Evolutionary conservation across 2,329 filamentous ascomycete species (phyloP).

Genomic region (Sordariomycetes sp.): DNA sequence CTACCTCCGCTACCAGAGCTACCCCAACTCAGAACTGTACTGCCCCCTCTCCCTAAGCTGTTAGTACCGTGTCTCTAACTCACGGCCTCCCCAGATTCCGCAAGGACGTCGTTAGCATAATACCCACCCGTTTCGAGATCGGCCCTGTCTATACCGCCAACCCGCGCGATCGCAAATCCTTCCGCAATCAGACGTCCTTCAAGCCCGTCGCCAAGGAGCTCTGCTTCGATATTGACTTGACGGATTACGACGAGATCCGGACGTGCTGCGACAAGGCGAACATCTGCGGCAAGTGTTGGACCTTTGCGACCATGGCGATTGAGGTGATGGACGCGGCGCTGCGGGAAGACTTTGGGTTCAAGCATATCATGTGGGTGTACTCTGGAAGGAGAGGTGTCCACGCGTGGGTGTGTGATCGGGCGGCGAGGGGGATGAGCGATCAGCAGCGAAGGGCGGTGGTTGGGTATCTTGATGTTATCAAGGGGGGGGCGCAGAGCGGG

Average conservation of each 20-base stretch:
- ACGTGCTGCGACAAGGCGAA: slow-evolving; percentile 91
- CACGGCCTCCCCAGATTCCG: slow-evolving; percentile 48
- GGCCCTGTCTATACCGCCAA: slow-evolving; percentile 95
- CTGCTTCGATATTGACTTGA: slow-evolving; percentile 99
- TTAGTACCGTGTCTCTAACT: neutral
- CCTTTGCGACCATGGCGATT: slow-evolving; percentile 96
- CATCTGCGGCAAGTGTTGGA: slow-evolving; percentile 91
- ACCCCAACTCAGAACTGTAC: slow-evolving; percentile 41
- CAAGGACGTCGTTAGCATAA: slow-evolving; percentile 79
- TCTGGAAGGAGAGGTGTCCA: slow-evolving; percentile 93
- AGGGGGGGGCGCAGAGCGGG: slow-evolving; percentile 72
- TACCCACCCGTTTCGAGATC: slow-evolving; percentile 94
- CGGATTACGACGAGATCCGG: slow-evolving; percentile 93
- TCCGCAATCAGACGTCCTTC: slow-evolving; percentile 73
- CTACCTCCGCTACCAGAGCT: slow-evolving; percentile 82
- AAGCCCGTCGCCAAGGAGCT: slow-evolving; percentile 84
- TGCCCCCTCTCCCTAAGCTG: slow-evolving; percentile 5
- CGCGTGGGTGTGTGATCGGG: slow-evolving; percentile 94
- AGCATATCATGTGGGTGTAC: slow-evolving; percentile 97
- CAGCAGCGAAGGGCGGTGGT: slow-evolving; percentile 75
- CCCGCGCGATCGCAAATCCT: slow-evolving; percentile 81
- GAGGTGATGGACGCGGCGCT: slow-evolving; percentile 82
- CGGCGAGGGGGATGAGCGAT: slow-evolving; percentile 76
- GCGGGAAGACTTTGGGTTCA: slow-evolving; percentile 90
- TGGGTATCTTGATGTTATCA: slow-evolving; percentile 82